phyloP scores from a whole-genome alignment of 1,284 basidiomycete genomes.

The Tilletia walkeri region DNA sequence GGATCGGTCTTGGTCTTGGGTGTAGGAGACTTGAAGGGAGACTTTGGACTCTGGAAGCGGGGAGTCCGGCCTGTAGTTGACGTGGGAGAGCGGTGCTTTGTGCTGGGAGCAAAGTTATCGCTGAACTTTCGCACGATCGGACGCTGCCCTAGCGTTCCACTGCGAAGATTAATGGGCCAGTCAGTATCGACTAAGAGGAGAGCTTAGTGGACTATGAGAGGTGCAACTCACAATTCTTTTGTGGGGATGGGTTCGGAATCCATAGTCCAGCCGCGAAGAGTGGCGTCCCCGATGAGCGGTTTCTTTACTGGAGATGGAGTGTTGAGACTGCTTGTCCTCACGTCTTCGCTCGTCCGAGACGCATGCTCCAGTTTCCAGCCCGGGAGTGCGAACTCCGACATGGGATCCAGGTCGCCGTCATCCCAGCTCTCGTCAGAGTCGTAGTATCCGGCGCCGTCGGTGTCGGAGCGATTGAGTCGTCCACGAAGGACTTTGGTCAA shows the following conservation, averaged over 20 bases:
- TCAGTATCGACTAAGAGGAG: not conserved
- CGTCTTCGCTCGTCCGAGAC: not conserved
- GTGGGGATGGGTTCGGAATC: not conserved
- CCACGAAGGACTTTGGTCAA: not conserved
- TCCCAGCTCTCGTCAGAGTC: constrained; percentile 18
- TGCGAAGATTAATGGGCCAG: not conserved
- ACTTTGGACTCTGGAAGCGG: not conserved
- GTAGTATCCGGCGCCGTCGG: not conserved
- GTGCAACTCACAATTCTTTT: not conserved
- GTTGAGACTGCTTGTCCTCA: not conserved
- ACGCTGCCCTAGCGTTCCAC: no score
- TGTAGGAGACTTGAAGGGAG: not conserved
- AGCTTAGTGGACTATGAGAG: not conserved
- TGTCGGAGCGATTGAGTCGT: not conserved
- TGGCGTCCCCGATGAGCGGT: not conserved
- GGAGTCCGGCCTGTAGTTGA: not conserved
- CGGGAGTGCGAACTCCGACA: constrained; percentile 7
- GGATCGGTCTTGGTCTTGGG: not conserved
- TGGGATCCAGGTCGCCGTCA: constrained; percentile 3
- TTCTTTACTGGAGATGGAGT: not conserved
- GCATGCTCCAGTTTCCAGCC: not conserved
- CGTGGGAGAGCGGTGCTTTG: not conserved
- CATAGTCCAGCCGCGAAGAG: not conserved
- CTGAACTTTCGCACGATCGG: not conserved
- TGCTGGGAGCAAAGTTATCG: not conserved